A percentile compares a stretch with the other conserved stretches of the same genome.
Conservation (phyloP, 495 filamentous ascomycete genomes). For the Clohesyomyces aquaticus region DNA sequence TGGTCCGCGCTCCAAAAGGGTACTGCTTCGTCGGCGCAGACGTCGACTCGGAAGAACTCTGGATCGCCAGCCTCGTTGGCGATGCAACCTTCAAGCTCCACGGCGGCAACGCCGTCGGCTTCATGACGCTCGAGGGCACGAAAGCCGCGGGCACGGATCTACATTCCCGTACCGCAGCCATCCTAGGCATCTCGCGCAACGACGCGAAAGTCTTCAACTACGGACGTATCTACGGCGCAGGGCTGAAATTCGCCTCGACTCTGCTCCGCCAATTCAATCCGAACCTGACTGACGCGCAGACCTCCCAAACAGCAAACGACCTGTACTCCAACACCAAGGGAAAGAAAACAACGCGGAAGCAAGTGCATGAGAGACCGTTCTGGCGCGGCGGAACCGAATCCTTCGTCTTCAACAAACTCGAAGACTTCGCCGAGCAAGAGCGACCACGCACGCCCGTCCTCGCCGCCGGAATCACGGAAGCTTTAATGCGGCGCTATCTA, state of each 20-base stretch:
- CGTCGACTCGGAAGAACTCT: slow-evolving; percentile 98
- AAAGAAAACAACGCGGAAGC: slow-evolving; percentile 69
- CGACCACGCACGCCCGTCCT: slow-evolving; percentile 87
- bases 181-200: slow-evolving; percentile 89
- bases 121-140: slow-evolving; percentile 98
- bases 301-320: slow-evolving; percentile 71
- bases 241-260: slow-evolving; percentile 87
- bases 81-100: slow-evolving; percentile 93
- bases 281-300: slow-evolving; percentile 72
- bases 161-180: slow-evolving; percentile 90
- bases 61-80: slow-evolving; percentile 95
- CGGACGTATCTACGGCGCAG: slow-evolving; percentile 95
- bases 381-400: slow-evolving; percentile 97
- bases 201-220: slow-evolving; percentile 99
- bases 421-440: slow-evolving; percentile 96
- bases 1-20: slow-evolving; percentile 89
- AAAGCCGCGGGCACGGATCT: slow-evolving; percentile 92
- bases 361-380: slow-evolving; percentile 73
- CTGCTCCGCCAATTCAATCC: slow-evolving; percentile 94
- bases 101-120: slow-evolving; percentile 94
- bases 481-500: slow-evolving; percentile 82
- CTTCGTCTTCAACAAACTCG: slow-evolving; percentile 96
- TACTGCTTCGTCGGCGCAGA: slow-evolving; percentile 96
- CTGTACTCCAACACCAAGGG: slow-evolving; percentile 92
- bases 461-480: slow-evolving; percentile 96